phyloP scores from a whole-genome alignment of 129 eudicot genomes.

The Flaveria ramosissima region DNA sequence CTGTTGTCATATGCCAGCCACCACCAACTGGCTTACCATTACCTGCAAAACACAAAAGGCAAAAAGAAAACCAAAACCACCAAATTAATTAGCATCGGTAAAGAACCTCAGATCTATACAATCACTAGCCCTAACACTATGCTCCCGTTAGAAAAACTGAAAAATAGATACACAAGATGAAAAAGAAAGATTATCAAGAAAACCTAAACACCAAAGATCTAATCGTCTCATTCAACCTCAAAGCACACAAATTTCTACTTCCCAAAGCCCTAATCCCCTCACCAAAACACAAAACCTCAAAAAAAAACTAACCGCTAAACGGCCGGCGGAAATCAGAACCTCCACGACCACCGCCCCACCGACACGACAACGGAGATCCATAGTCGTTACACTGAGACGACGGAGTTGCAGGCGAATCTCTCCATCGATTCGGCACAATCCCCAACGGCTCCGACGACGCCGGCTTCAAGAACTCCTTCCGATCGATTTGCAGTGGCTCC shows the following conservation, averaged over 20 bases:
- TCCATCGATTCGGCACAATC: conserved; percentile 42
- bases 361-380: conserved; percentile 21
- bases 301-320: conserved; percentile 41
- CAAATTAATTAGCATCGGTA: conserved; percentile 27
- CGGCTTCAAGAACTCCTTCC: conserved; percentile 65
- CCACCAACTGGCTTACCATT: conserved; percentile 47
- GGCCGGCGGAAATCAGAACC: conserved; percentile 32
- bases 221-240: background rate
- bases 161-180: conserved; percentile 2
- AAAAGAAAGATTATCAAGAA: background rate
- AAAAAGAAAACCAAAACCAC: conserved; percentile 11
- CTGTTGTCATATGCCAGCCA: conserved; percentile 25
- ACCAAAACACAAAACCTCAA: background rate
- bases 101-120: conserved; percentile 43
- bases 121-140: background rate
- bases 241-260: conserved; percentile 12
- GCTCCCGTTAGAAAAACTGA: background rate
- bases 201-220: background rate
- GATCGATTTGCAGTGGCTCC: conserved; percentile 78
- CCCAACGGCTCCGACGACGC: conserved; percentile 35
- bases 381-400: conserved; percentile 29
- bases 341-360: conserved; percentile 23
- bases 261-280: background rate
- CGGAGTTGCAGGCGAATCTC: conserved; percentile 43
- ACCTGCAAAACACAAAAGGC: conserved; percentile 43